These are phyloP conservation scores for Lactarius hatsudake DNA, from an alignment of 768 basidiomycete genomes.

Conservation along the genomic window DNA sequence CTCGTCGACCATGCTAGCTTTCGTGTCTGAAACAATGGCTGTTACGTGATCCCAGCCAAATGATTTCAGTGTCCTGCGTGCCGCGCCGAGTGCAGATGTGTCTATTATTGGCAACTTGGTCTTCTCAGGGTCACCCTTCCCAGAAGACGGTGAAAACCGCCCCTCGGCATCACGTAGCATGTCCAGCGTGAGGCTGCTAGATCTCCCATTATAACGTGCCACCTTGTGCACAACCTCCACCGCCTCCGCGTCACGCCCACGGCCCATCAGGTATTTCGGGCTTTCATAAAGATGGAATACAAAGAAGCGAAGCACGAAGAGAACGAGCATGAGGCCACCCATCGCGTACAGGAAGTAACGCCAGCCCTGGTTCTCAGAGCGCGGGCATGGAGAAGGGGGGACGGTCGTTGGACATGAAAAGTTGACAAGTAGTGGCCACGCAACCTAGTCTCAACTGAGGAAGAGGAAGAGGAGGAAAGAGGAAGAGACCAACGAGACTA, in stretches of 20 bases:
- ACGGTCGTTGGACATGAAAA: conserved; percentile 52
- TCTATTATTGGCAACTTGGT: conserved; percentile 32
- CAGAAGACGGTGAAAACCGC: conserved; percentile 4
- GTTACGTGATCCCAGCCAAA: conserved; percentile 45
- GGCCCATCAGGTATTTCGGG: conserved; percentile 70
- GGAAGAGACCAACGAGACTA: conserved; percentile 37
- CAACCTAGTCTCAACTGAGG: conserved; percentile 41
- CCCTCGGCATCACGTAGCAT: conserved; percentile 38
- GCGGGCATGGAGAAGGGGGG: conserved; percentile 38
- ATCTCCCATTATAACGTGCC: conserved; percentile 57
- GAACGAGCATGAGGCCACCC: conserved; percentile 65
- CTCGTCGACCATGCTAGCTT: conserved; percentile 51
- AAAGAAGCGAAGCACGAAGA: conserved; percentile 63
- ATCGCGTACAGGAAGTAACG: conserved; percentile 71
- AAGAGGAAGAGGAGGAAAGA: neutral
- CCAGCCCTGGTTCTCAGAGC: conserved; percentile 66
- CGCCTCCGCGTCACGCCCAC: conserved; percentile 59
- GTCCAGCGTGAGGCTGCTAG: conserved; percentile 48
- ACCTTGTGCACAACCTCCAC: conserved; percentile 61
- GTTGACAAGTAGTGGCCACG: conserved; percentile 72
- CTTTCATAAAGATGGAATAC: conserved; percentile 66
- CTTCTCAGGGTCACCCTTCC: conserved; percentile 19
- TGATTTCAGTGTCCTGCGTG: conserved; percentile 39
- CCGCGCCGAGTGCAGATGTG: conserved; percentile 38
- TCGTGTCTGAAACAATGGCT: conserved; percentile 48